Evolutionary conservation across 2,329 filamentous ascomycete species (phyloP).

Genomic region (Ophiocordyceps camponoti-leonardi): DNA sequence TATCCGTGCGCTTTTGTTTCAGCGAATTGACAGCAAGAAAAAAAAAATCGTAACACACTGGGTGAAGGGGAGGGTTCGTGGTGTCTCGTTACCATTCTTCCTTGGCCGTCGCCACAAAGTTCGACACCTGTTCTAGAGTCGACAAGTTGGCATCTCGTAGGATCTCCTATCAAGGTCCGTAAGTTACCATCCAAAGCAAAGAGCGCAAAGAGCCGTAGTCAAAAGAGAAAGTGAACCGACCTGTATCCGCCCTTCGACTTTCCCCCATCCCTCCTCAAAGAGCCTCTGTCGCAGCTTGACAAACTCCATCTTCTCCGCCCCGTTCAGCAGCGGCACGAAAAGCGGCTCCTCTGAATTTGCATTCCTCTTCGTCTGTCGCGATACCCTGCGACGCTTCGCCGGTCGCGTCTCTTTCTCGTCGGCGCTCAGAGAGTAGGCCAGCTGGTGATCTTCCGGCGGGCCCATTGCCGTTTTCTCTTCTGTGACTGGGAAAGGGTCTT

Average conservation of each 20-base stretch:
- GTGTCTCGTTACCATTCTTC: conserved; percentile 10
- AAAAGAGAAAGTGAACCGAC: conserved; percentile 5
- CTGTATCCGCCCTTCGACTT: conserved; percentile 46
- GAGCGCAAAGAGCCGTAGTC: too few species aligned
- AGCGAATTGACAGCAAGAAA: too few species aligned
- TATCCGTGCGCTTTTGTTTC: too few species aligned
- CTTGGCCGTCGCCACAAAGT: conserved; percentile 30
- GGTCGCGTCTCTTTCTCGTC: conserved; percentile 23
- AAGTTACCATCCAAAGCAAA: too few species aligned
- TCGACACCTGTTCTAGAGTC: conserved; percentile 39
- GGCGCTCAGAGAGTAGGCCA: conserved; percentile 10
- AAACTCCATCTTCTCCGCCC: conserved; percentile 30
- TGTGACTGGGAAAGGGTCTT: too few species aligned
- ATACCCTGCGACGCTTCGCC: conserved; percentile 39
- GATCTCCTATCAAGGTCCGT: too few species aligned
- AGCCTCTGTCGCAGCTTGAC: conserved; percentile 36
- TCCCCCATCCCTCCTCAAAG: conserved; percentile 47
- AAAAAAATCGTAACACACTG: too few species aligned
- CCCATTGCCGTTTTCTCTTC: conserved; percentile 4
- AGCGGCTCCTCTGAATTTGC: conserved; percentile 6
- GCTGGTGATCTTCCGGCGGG: conserved; percentile 27
- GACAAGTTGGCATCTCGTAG: conserved; percentile 42
- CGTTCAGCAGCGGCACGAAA: conserved; percentile 38
- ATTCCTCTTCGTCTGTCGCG: conserved; percentile 15
- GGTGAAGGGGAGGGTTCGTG: too few species aligned